Base-by-base conservation (phyloP, 176 grass and related monocot genomes). In the Avena atlantica region DNA sequence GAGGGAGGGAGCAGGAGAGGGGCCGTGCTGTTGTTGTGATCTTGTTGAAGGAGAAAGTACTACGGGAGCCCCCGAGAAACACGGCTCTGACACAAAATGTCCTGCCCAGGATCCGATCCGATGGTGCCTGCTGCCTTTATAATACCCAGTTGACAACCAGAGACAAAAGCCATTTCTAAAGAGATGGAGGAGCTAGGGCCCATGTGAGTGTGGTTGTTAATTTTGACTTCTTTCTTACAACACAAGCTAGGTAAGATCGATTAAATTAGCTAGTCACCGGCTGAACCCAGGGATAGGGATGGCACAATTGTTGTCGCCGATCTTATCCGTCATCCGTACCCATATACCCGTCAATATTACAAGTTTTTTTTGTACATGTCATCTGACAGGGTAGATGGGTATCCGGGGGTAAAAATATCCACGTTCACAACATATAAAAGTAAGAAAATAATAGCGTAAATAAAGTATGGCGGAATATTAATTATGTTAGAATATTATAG, bases 31-130 rank as follows among this genome's bases (percentile, higher is more conserved):
- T 29, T 10, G 53, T 24, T 55, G 40, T 36, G 79, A 51, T 84
- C 83, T 90, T 49, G 58, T 81, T 27, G 67, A 86, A 62, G 91
- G 70, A 89, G 70, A 80, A 10, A 88, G 69, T 31, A 59, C 19
- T 9, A 2, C 0, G 58, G 52, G 66, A 60, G 48, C 5, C 6
- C 80, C 56, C 49, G 44, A 84, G 90, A 70, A 92, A 79, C 86
- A 86, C 79, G 74, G 79, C 81, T 89, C 92, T 97, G 92, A 97
- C 95, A 93, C 95, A 87, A 86, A 86, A 67, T 93, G 90, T 91
- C 87, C 71, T 86, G 81, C 50, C 12, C 85, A 84, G 88, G 87
- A 86, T 42, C 40, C 77, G 85, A 91, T 92, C 88, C 80, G 37
- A 6, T 40, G 21, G 47, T 75, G 72, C 42, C n/a, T 53, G 64